A percentile compares a stretch with the other conserved stretches of the same genome.
These are phyloP conservation scores for Axilococcus clingmanii DNA, from an alignment of 139 green algal species.

Conservation along the genomic window DNA sequence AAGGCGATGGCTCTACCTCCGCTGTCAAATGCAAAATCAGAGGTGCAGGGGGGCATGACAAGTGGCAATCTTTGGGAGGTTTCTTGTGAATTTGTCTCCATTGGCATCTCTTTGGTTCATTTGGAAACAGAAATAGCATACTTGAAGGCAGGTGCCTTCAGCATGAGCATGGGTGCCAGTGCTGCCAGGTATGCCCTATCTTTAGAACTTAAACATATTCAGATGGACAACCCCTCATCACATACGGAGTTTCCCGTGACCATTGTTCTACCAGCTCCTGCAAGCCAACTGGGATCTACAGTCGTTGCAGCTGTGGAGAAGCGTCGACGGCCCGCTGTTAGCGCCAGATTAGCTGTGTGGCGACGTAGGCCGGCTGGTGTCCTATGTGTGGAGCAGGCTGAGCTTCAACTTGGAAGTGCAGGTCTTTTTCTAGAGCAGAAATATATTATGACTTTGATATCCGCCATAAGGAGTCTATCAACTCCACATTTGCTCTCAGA, in stretches of 20 bases:
- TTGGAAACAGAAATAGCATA: constrained; percentile 52
- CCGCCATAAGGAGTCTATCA: no score
- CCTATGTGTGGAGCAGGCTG: constrained; percentile 58
- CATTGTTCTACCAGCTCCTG: constrained; percentile 18
- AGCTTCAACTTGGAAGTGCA: constrained; percentile 34
- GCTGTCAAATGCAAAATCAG: no score
- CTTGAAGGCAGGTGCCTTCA: constrained; percentile 14
- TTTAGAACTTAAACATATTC: background rate
- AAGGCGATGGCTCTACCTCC: background rate
- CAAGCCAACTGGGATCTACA: constrained; percentile 3
- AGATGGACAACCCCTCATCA: constrained; percentile 60
- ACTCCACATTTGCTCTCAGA: no score
- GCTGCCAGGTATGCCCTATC: constrained; percentile 12
- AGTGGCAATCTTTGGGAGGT: constrained; percentile 27
- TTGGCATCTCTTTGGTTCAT: constrained; percentile 55
- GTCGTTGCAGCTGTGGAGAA: constrained; percentile 3
- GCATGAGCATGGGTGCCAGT: constrained; percentile 12
- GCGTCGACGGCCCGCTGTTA: constrained; percentile 5
- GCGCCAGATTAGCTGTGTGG: constrained; percentile 42
- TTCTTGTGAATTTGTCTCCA: constrained; percentile 17
- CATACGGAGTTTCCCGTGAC: constrained; percentile 39
- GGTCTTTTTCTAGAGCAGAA: constrained; percentile 54
- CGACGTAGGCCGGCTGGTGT: constrained; percentile 45
- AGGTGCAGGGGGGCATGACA: no score
- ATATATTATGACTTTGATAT: no score